Conservation (phyloP, 371 early-diverging fungal genomes). For the Choanephora cucurbitarum region DNA sequence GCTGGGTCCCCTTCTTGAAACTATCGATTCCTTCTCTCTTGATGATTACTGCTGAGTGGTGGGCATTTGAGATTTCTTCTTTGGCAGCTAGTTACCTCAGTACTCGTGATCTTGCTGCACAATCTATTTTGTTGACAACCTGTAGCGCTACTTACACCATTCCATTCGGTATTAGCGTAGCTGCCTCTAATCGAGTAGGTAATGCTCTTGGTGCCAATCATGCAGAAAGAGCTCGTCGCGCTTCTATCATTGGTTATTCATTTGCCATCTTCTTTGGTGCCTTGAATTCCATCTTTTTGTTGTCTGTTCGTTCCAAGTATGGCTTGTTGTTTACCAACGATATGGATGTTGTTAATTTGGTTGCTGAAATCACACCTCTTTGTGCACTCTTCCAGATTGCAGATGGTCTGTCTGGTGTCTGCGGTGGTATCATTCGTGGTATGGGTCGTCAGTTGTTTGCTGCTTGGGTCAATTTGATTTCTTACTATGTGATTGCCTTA, state of each 20-base stretch:
- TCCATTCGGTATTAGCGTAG: slow-evolving; percentile 70
- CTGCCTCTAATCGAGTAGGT: slow-evolving; percentile 77
- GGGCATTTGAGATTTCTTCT: slow-evolving; percentile 71
- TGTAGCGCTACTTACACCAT: slow-evolving; percentile 68
- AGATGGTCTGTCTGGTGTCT: slow-evolving; percentile 64
- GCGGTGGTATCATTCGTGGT: slow-evolving; percentile 71
- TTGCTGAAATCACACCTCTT: slow-evolving; percentile 70
- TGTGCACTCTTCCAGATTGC: slow-evolving; percentile 77
- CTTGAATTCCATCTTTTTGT: slow-evolving; percentile 35
- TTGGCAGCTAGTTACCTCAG: slow-evolving; percentile 81
- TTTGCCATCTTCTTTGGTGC: slow-evolving; percentile 42
- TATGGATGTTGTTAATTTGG: slow-evolving; percentile 61
- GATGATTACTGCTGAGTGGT: slow-evolving; percentile 77
- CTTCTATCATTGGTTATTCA: slow-evolving; percentile 43
- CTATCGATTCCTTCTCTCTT: slow-evolving; percentile 68
- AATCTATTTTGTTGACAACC: slow-evolving; percentile 76
- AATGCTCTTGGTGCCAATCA: slow-evolving; percentile 63
- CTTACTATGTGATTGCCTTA: slow-evolving; percentile 66
- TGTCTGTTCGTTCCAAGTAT: slow-evolving; percentile 48
- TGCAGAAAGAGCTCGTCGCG: slow-evolving; percentile 40
- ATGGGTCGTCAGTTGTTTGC: slow-evolving; percentile 68
- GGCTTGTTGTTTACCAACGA: slow-evolving; percentile 70
- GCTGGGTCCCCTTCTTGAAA: slow-evolving; percentile 65
- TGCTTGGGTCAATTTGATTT: slow-evolving; percentile 62
- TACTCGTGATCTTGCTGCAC: slow-evolving; percentile 76